Base-by-base conservation (phyloP, 1,284 basidiomycete species). In the Puccinia coronata region DNA sequence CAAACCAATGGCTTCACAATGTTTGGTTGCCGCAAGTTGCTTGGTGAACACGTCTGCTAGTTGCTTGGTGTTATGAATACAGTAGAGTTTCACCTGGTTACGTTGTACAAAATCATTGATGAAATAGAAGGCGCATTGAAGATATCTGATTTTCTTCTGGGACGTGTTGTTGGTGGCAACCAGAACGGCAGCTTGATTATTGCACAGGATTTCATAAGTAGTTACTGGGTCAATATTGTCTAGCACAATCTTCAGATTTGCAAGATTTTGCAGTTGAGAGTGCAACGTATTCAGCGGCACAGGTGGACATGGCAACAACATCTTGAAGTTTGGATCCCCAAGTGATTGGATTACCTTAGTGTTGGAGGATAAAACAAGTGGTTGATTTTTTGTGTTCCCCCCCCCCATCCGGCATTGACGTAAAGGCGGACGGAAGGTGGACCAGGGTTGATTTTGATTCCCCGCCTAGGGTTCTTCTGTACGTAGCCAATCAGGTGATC, bases 241-340 rank as follows among this genome's bases (percentile, higher is more conserved):
- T 31, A 41, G 31, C 6, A 63, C 23, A 18, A 63, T 34, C 23
- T 41, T 34, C 12, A 63, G 12, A 14, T 34, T 41, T 63, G 61
- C 61, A 14, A 63, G 39, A 9, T 9, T 34, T 34, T 41, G 67
- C 67, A 39, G 18, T 28, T 6, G 67, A 67, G 5, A 67, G 36
- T 8, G 63, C 63, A 28, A 71, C 47, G 25, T 71, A 71, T 71
- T 71, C 69, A 20, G 36, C 69, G 23, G 69, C 47, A n/a, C 39
- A 71, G 5, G 47, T 51, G 18, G 69, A 71, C 47, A 51, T 43
- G 1, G 69, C 69, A 2, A 71, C 69, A 20, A 71, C 28, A 20
- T 34, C 18, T 25, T 71, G 69, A n/a, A 41, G 69, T 25, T 49
- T 41, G 31, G 69, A 71, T 16, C 47, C 49, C 69, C 69, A 71